phyloP scores from a whole-genome alignment of 345 rosid species.

The Lepidium africanum region DNA sequence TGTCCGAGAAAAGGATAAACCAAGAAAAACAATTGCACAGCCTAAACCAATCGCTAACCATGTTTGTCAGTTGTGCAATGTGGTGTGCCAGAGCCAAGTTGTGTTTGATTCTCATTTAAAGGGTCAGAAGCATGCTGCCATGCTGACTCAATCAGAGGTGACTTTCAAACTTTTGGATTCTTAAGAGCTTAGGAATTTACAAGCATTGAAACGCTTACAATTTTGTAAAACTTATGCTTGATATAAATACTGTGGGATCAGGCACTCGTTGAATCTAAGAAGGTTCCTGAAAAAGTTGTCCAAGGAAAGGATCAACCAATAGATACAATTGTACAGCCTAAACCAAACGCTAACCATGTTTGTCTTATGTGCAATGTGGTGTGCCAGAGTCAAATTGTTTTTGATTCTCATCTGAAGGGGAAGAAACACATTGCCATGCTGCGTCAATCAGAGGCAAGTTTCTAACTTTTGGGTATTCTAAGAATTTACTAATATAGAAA shows the following conservation, averaged over 20 bases:
- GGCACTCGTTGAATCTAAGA: conserved; percentile 37
- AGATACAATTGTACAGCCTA: background rate
- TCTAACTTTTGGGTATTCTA: conserved; percentile 28
- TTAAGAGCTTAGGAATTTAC: conserved; percentile 22
- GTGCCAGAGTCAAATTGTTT: background rate
- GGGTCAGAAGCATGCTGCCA: conserved; percentile 5
- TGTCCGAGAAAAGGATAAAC: conserved; percentile 33
- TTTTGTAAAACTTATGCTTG: conserved; percentile 45
- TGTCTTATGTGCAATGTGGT: conserved; percentile 9
- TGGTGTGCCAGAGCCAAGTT: background rate
- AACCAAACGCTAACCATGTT: background rate
- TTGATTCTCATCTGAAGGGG: conserved; percentile 4
- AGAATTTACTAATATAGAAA: conserved; percentile 16
- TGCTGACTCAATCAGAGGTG: background rate
- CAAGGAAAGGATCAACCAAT: conserved; percentile 35
- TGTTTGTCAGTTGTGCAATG: conserved; percentile 5
- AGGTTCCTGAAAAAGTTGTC: conserved; percentile 34
- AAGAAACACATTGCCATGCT: background rate
- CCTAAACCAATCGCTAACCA: background rate
- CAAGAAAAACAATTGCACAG: background rate
- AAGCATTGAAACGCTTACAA: conserved; percentile 30
- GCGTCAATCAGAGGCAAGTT: conserved; percentile 5
- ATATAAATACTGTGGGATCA: conserved; percentile 41
- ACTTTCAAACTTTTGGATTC: background rate
- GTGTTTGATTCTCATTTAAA: conserved; percentile 3